Evolutionary conservation across 2,329 filamentous ascomycete species (phyloP).

Genomic region (Colletotrichum scovillei): DNA sequence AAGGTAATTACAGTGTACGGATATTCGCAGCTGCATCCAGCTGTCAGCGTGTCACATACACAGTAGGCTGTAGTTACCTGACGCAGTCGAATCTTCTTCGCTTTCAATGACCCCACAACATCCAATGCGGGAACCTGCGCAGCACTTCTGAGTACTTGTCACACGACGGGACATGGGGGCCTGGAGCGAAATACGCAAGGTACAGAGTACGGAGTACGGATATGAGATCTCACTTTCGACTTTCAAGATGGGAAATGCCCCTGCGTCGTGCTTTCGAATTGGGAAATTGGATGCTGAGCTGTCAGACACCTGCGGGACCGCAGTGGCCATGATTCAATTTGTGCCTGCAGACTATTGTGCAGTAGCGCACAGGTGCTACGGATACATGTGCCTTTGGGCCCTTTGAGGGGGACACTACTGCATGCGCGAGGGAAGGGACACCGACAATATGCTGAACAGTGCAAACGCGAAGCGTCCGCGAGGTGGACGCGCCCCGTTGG

Average conservation of each 20-base stretch:
- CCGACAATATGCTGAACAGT: neutral
- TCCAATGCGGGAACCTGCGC: too few species aligned
- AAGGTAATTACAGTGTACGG: too few species aligned
- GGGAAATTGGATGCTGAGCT: slow-evolving; percentile 15
- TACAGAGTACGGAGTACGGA: neutral
- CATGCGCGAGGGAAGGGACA: neutral
- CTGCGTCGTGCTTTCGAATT: neutral
- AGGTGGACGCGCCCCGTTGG: neutral
- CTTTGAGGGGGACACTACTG: neutral
- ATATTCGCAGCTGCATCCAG: too few species aligned
- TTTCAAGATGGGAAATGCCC: neutral
- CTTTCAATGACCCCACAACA: too few species aligned
- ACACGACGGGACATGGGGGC: too few species aligned
- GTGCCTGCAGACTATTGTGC: neutral
- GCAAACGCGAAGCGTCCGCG: neutral
- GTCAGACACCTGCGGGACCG: slow-evolving; percentile 10
- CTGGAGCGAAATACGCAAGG: too few species aligned
- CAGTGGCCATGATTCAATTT: slow-evolving; percentile 6
- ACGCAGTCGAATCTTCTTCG: too few species aligned
- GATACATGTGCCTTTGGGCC: neutral
- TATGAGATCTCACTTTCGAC: neutral
- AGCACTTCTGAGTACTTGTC: too few species aligned
- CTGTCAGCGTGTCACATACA: too few species aligned
- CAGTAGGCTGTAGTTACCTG: too few species aligned
- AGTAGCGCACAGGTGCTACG: neutral